A percentile compares a stretch with the other conserved stretches of the same genome.
phyloP scores from a whole-genome alignment of 2,329 filamentous ascomycete genomes.

The Fusarium sp. region DNA sequence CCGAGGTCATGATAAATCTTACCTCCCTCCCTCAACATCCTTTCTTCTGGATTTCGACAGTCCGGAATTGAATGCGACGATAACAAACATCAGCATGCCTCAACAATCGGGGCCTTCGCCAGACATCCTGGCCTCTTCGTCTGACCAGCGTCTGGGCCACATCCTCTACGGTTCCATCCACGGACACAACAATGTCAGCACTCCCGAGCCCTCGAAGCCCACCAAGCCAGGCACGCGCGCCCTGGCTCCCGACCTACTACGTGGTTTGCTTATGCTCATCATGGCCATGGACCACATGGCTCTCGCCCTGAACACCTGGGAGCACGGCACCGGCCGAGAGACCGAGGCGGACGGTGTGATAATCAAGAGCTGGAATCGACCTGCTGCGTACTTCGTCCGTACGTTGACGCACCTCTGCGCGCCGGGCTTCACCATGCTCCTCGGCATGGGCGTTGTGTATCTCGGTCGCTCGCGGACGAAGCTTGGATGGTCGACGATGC shows the following conservation, averaged over 20 bases:
- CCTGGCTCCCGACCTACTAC: constrained; percentile 60
- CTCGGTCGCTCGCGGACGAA: constrained; percentile 58
- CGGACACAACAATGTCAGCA: not conserved
- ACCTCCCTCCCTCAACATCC: not conserved
- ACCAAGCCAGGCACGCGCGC: constrained; percentile 50
- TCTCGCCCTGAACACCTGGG: constrained; percentile 58
- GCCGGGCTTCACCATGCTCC: constrained; percentile 61
- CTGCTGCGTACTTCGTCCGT: constrained; percentile 56
- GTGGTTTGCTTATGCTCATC: constrained; percentile 59
- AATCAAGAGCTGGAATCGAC: constrained; percentile 56
- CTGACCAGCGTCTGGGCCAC: constrained; percentile 16
- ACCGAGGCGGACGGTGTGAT: constrained; percentile 54
- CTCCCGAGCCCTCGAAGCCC: constrained; percentile 33
- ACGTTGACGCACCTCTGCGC: constrained; percentile 61
- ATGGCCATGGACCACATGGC: constrained; percentile 62
- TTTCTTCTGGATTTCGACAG: not conserved
- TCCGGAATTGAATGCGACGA: not conserved
- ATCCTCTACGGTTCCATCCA: constrained; percentile 8
- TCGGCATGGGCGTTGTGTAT: constrained; percentile 62
- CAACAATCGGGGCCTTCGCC: not conserved
- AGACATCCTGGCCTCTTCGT: not conserved
- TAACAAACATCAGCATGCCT: not conserved
- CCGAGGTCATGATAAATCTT: constrained; percentile 17
- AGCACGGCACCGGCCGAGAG: constrained; percentile 56
- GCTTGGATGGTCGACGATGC: constrained; percentile 56